Conservation (phyloP, 2,329 filamentous ascomycete species). For the Talaromyces piceae region DNA sequence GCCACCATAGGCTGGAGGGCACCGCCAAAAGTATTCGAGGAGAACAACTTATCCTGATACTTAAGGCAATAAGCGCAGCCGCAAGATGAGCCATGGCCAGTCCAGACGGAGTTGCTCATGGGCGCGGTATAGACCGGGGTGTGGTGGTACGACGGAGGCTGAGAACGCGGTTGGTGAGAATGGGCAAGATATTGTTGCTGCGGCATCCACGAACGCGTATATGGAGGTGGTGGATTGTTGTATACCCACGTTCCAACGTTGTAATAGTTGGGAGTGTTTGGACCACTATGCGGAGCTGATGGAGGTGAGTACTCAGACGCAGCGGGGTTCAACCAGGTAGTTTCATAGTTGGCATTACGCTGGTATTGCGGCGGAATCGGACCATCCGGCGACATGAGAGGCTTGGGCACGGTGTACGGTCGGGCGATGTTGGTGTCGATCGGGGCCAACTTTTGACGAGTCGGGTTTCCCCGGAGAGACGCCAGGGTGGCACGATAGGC, state of each 20-base stretch:
- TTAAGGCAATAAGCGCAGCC: conserved; percentile 43
- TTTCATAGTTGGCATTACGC: conserved; percentile 40
- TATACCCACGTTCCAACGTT: conserved; percentile 37
- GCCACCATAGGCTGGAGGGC: conserved; percentile 41
- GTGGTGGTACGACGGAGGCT: conserved; percentile 41
- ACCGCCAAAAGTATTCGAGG: conserved; percentile 34
- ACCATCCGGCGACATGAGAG: conserved; percentile 41
- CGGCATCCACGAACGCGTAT: conserved; percentile 34
- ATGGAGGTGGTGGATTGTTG: conserved; percentile 34
- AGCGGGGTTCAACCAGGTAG: conserved; percentile 43
- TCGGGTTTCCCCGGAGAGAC: conserved; percentile 37
- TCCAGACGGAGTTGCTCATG: conserved; percentile 42
- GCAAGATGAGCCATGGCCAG: conserved; percentile 40
- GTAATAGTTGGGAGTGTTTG: conserved; percentile 42
- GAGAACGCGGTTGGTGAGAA: conserved; percentile 31
- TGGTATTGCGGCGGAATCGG: conserved; percentile 46
- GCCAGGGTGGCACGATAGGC: conserved; percentile 50
- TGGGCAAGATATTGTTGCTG: conserved; percentile 25
- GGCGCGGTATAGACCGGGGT: conserved; percentile 42
- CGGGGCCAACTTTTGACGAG: conserved; percentile 48
- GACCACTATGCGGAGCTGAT: conserved; percentile 42
- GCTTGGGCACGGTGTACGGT: conserved; percentile 43
- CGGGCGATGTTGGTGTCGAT: conserved; percentile 59
- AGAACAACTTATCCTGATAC: conserved; percentile 44
- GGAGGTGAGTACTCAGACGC: conserved; percentile 46